Percentiles rank a stretch among this genome's conserved stretches.
Conservation (phyloP, 176 grass and related monocot species). For the Oryza australiensis region DNA sequence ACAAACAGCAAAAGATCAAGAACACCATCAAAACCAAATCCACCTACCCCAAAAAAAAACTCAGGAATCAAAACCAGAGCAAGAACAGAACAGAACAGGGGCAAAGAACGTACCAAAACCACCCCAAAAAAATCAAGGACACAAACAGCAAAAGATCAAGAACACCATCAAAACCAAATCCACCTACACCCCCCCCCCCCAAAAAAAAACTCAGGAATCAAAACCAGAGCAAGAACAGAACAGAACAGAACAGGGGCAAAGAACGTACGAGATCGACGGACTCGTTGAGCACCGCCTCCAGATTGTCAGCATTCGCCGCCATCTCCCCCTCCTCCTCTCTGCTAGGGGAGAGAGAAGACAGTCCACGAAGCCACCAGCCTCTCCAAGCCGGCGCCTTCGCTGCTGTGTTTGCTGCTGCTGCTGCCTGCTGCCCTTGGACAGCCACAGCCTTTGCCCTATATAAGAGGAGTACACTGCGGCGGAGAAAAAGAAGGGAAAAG, state of each 20-base stretch:
- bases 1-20: no score
- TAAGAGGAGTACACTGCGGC: background rate
- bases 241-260: no score
- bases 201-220: background rate
- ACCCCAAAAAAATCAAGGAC: background rate
- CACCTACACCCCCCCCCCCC: background rate
- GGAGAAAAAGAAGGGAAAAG: background rate
- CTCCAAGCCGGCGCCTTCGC: background rate
- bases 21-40: no score
- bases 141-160: no score
- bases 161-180: no score
- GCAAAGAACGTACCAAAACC: conserved; percentile 13
- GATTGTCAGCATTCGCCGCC: conserved; percentile 59
- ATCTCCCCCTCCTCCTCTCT: conserved; percentile 16
- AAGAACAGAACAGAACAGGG: background rate
- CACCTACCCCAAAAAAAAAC: conserved; percentile 10
- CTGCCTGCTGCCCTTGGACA: background rate
- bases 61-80: background rate
- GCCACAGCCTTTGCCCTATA: no score
- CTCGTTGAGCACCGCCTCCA: conserved; percentile 83
- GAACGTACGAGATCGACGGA: conserved; percentile 76
- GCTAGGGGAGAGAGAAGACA: background rate
- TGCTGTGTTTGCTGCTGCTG: background rate
- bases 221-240: background rate
- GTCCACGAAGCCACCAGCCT: background rate